A percentile compares a stretch with the other conserved stretches of the same genome.
These are phyloP conservation scores for Aureobasidium sp. DNA, from an alignment of 2,329 filamentous ascomycete species.

Conservation along the genomic window DNA sequence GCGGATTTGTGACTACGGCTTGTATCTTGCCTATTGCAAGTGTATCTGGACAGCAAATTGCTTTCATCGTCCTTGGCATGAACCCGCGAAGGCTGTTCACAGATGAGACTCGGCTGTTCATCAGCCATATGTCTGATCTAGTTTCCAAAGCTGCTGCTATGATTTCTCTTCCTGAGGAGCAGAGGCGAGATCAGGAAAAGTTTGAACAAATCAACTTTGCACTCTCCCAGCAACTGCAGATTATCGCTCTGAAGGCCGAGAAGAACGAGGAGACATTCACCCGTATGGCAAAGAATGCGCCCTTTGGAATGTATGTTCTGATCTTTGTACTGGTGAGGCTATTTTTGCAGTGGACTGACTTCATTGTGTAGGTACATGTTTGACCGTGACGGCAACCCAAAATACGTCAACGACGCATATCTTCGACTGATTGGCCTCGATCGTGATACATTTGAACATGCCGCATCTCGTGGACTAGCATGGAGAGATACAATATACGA, in stretches of 20 bases:
- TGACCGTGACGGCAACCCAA: slow-evolving; percentile 25
- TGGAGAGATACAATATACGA: slow-evolving; percentile 15
- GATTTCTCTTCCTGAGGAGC: slow-evolving; percentile 20
- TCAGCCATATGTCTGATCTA: slow-evolving; percentile 29
- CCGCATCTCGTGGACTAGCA: slow-evolving; percentile 24
- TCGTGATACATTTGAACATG: slow-evolving; percentile 16
- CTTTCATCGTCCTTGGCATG: slow-evolving; percentile 33
- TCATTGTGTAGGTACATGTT: background rate
- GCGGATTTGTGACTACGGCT: slow-evolving; percentile 12
- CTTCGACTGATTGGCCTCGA: slow-evolving; percentile 27
- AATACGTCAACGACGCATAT: slow-evolving; percentile 36
- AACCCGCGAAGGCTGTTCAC: slow-evolving; percentile 32
- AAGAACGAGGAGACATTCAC: slow-evolving; percentile 32
- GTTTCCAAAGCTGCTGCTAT: slow-evolving; percentile 33
- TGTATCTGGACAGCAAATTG: slow-evolving; percentile 29
- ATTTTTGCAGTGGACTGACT: background rate
- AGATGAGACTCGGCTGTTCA: slow-evolving; percentile 31
- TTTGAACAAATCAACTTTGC: slow-evolving; percentile 30
- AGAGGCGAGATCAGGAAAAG: slow-evolving; percentile 24
- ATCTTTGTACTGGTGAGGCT: slow-evolving; percentile 13
- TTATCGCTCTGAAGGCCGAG: slow-evolving; percentile 27
- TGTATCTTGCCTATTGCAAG: slow-evolving; percentile 17
- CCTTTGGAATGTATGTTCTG: slow-evolving; percentile 34
- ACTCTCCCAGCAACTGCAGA: slow-evolving; percentile 28
- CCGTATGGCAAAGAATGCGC: slow-evolving; percentile 32